phyloP scores from a whole-genome alignment of 768 basidiomycete species.

The Boletus coccyginus region DNA sequence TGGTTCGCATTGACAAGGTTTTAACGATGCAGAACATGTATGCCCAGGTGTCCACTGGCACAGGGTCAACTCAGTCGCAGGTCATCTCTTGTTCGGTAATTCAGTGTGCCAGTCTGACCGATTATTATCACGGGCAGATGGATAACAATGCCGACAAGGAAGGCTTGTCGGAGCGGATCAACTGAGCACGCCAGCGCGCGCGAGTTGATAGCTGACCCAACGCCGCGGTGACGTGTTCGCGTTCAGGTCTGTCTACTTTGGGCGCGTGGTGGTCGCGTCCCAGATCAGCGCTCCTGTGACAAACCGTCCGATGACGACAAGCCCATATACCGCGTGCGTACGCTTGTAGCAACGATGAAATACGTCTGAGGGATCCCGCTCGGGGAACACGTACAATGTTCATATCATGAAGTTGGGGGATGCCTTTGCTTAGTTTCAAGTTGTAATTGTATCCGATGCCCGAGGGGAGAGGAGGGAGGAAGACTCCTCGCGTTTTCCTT shows the following conservation, averaged over 20 bases:
- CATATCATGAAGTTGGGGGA: not conserved
- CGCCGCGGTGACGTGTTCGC: not conserved
- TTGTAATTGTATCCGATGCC: not conserved
- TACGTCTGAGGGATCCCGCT: not conserved
- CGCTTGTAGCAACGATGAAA: not conserved
- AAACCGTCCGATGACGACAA: not conserved
- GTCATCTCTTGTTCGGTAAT: not conserved
- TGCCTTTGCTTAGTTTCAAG: not conserved
- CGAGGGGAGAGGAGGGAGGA: not conserved
- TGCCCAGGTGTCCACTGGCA: conserved; percentile 7
- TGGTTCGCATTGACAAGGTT: not conserved
- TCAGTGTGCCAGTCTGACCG: not conserved
- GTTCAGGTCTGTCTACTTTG: not conserved
- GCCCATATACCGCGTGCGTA: not conserved
- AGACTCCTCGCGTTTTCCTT: not conserved
- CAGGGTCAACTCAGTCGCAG: conserved; percentile 20
- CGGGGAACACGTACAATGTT: not conserved
- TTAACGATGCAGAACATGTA: conserved; percentile 10
- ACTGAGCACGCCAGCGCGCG: not conserved
- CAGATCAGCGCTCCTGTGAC: not conserved
- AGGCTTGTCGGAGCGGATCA: not conserved
- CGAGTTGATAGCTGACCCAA: not conserved
- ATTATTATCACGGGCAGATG: not conserved
- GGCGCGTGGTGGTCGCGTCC: not conserved
- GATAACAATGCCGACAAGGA: not conserved